phyloP scores from a whole-genome alignment of 1,284 basidiomycete genomes.

The Stereum hirsutum region DNA sequence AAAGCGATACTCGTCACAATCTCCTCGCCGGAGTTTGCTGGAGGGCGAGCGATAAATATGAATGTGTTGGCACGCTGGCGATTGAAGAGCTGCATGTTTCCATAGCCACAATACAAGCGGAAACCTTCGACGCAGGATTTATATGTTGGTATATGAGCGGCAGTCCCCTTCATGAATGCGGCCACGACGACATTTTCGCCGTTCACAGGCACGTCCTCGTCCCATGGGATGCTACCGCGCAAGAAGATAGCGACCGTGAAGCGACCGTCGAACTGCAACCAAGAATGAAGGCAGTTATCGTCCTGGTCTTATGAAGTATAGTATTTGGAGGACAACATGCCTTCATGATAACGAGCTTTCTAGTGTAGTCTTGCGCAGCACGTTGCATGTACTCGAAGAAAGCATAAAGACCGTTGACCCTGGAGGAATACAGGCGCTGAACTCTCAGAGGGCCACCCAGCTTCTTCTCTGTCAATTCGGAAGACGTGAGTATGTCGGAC shows the following conservation, averaged over 20 bases:
- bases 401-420: slow-evolving; percentile 35
- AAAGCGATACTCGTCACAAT: slow-evolving; percentile 50
- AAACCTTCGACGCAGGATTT: slow-evolving; percentile 43
- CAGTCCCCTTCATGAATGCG: slow-evolving; percentile 47
- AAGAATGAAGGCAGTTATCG: not conserved
- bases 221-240: slow-evolving; percentile 48
- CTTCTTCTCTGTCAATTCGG: slow-evolving; percentile 40
- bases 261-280: slow-evolving; percentile 43
- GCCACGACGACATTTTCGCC: slow-evolving; percentile 48
- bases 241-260: slow-evolving; percentile 57
- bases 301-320: not conserved
- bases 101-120: slow-evolving; percentile 42
- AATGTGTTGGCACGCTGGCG: slow-evolving; percentile 43
- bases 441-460: slow-evolving; percentile 43
- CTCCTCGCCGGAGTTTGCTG: slow-evolving; percentile 33
- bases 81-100: slow-evolving; percentile 48
- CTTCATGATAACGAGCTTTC: slow-evolving; percentile 50
- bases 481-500: slow-evolving; percentile 42
- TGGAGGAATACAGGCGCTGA: slow-evolving; percentile 53
- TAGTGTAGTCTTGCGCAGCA: slow-evolving; percentile 42
- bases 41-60: slow-evolving; percentile 42
- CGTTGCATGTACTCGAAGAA: slow-evolving; percentile 55
- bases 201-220: slow-evolving; percentile 33
- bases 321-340: slow-evolving; percentile 26
- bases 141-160: slow-evolving; percentile 35